A percentile compares a stretch with the other conserved stretches of the same genome.
Conservation (phyloP, 2,329 filamentous ascomycete genomes). For the Rhytidhysteron rufulum region DNA sequence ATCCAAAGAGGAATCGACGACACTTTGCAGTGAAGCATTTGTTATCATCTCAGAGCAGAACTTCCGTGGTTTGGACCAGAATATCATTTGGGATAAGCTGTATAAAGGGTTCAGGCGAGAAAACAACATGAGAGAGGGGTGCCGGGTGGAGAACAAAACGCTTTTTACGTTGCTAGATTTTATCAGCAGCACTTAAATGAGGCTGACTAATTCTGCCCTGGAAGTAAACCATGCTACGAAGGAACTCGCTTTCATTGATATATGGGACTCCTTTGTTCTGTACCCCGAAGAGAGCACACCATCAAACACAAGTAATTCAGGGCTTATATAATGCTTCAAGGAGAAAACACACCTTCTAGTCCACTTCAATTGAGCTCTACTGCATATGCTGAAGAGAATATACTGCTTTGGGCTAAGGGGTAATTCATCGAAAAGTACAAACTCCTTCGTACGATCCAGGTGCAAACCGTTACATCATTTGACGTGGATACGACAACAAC, state of each 20-base stretch:
- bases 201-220: not conserved
- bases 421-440: no score
- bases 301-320: no score
- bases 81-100: conserved; percentile 28
- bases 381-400: no score
- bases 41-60: conserved; percentile 32
- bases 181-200: conserved; percentile 21
- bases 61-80: conserved; percentile 26
- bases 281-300: no score
- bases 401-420: no score
- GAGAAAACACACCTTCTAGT: no score
- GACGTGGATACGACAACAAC: no score
- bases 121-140: conserved; percentile 26
- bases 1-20: conserved; percentile 26
- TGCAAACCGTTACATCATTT: no score
- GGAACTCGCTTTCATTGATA: no score
- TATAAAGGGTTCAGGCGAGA: conserved; percentile 26
- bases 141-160: conserved; percentile 31
- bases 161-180: conserved; percentile 31
- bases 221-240: not conserved
- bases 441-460: no score
- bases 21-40: conserved; percentile 31
- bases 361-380: no score
- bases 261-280: not conserved
- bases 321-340: no score